These are phyloP conservation scores for Clonostachys byssicola DNA, from an alignment of 2,329 filamentous ascomycete genomes.

Conservation along the genomic window DNA sequence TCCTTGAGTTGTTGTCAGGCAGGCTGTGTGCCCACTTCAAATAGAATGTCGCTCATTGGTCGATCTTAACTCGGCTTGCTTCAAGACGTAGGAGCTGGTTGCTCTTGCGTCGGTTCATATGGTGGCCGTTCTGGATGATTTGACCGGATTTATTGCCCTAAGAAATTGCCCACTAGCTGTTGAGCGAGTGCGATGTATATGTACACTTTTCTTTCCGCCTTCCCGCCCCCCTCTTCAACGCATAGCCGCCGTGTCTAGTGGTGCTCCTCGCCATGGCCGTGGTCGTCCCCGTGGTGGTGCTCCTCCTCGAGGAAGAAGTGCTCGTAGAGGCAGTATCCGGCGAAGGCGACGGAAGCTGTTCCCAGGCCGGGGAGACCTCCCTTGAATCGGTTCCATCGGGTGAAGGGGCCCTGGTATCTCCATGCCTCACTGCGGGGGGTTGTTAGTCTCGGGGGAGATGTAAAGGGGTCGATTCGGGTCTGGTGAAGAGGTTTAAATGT, in stretches of 20 bases:
- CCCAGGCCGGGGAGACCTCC: constrained; percentile 84
- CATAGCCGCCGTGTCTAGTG: constrained; percentile 21
- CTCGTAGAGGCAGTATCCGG: constrained; percentile 85
- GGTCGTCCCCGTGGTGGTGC: constrained; percentile 46
- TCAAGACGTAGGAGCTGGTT: too few relatives aligned
- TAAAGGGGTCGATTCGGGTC: neutral
- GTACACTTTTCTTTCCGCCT: constrained; percentile 19
- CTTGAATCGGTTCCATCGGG: constrained; percentile 85
- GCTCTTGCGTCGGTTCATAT: too few relatives aligned
- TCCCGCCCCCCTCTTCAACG: neutral
- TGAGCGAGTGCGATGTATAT: constrained; percentile 20
- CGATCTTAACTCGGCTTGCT: too few relatives aligned
- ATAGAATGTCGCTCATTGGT: neutral
- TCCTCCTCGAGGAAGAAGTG: constrained; percentile 78
- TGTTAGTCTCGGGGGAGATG: neutral
- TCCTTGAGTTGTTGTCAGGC: too few relatives aligned
- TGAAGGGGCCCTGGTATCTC: constrained; percentile 88
- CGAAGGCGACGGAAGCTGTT: constrained; percentile 87
- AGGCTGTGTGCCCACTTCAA: too few relatives aligned
- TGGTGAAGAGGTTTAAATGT: neutral
- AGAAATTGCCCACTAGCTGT: too few relatives aligned
- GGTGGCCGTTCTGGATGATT: too few relatives aligned
- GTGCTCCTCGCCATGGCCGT: constrained; percentile 52
- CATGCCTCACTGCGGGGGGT: constrained; percentile 78
- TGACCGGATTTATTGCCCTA: too few relatives aligned